These are phyloP conservation scores for Tolypocladium tropicale DNA, from an alignment of 2,329 filamentous ascomycete genomes.

Conservation along the genomic window DNA sequence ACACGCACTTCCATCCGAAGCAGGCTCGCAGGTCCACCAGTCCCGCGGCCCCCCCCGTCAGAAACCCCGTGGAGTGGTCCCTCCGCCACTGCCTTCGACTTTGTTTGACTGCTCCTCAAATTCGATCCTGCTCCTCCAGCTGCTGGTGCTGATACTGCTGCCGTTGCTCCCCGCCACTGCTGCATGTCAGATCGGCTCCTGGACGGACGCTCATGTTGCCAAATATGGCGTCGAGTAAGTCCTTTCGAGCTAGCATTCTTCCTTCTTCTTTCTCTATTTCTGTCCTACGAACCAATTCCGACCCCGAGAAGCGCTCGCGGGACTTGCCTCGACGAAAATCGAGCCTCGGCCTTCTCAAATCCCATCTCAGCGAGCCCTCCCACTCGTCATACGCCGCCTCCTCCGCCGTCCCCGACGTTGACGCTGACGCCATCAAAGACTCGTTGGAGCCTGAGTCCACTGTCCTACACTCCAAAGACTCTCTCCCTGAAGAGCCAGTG, in stretches of 20 bases:
- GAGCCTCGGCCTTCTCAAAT: background rate
- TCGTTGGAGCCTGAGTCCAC: background rate
- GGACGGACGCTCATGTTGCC: conserved; percentile 21
- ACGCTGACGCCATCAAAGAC: background rate
- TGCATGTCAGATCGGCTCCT: conserved; percentile 15
- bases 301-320: conserved; percentile 10
- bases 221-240: conserved; percentile 38
- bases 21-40: background rate
- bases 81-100: background rate
- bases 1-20: background rate
- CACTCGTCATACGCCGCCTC: background rate
- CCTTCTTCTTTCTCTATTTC: conserved; percentile 26
- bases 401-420: background rate
- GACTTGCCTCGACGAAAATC: conserved; percentile 3
- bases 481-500: conserved; percentile 7
- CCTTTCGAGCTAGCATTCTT: conserved; percentile 25
- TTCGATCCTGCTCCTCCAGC: background rate
- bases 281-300: conserved; percentile 18
- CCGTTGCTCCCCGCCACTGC: conserved; percentile 4
- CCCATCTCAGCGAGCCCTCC: background rate
- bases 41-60: background rate
- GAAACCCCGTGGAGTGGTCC: background rate
- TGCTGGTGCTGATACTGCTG: background rate
- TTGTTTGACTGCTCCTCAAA: background rate
- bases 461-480: background rate